Evolutionary conservation across 192 early-diverging fungal genomes (phyloP).

Genomic region (Lunasporangiospora selenospora): DNA sequence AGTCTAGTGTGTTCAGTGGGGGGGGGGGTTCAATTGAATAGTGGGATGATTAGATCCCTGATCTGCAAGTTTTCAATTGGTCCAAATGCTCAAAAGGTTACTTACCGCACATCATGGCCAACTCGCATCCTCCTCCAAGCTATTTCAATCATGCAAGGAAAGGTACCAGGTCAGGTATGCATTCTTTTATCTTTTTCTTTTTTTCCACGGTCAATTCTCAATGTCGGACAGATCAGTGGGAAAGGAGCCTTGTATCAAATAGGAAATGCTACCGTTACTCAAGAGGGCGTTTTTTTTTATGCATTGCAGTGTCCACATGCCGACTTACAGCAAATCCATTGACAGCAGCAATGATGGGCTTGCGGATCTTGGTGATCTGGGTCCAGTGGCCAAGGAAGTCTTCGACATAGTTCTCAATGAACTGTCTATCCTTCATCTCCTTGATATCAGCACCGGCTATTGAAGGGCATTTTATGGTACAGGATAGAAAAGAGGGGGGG

Average conservation of each 20-base stretch:
- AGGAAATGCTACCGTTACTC: too few relatives aligned
- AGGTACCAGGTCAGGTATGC: constrained; percentile 1
- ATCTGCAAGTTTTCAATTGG: neutral
- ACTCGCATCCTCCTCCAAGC: constrained; percentile 98
- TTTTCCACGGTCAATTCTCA: too few relatives aligned
- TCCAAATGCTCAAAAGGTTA: neutral
- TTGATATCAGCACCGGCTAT: constrained; percentile 98
- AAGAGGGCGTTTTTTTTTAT: too few relatives aligned
- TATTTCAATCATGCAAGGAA: constrained; percentile 32
- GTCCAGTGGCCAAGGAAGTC: constrained; percentile 97
- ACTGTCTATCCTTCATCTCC: constrained; percentile 93
- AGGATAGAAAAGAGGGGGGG: neutral
- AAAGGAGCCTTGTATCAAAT: too few relatives aligned
- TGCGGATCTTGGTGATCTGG: constrained; percentile 87
- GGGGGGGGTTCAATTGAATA: neutral
- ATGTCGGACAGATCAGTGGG: too few relatives aligned
- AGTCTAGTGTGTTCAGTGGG: neutral
- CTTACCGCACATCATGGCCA: constrained; percentile 96
- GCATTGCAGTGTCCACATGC: too few relatives aligned
- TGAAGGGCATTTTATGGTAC: too few relatives aligned
- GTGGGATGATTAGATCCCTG: too few relatives aligned
- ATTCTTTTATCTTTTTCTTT: neutral
- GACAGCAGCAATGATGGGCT: constrained; percentile 98
- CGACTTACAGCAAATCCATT: constrained; percentile 92
- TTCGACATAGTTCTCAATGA: constrained; percentile 86